Base-by-base conservation (phyloP, 1,139 yeast species). In the Yamadazyma kanchanaburiensis region DNA sequence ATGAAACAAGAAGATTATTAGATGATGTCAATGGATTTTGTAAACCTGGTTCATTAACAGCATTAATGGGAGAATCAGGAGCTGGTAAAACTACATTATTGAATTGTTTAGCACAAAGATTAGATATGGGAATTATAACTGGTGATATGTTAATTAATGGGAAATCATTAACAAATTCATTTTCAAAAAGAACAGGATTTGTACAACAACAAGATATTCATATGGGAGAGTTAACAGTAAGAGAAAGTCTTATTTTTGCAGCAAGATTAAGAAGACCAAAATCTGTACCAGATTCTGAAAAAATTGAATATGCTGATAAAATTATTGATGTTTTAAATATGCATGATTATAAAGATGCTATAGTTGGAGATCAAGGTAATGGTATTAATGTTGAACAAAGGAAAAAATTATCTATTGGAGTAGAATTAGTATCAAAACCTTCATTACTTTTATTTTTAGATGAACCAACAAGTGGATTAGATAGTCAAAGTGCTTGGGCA, bases 391-490 rank as follows among this genome's bases (percentile, higher is more conserved):
- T 84, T 40, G 94, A 85, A 57, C 94, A 84, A 59, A 74, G 95
- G 49, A 85, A 85, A 66, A 76, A 94, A 53, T 67, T 85, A 45
- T 82, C 94, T 15, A 78, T 80, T 55, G 87, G 94, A 43, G 94
- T 87, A 35, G 95, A 87, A 51, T 64, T 87, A 36, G 94, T 87
- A 25, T 95, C 95, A 15, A 86, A 83, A 53, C 95, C 96, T 4
- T 80, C 81, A 42, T 65, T 87, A 35, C 63, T 87, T 39, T 64
- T 87, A 34, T 87, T 87, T 59, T 70, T 87, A 49, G 96, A 87
- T 60, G 96, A 87, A 55, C 96, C 96, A 7, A 87, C 96, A 14
- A 86, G 95, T 5, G 96, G 96, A 51, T 68, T 87, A 43, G 95
- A 87, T 53, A 85, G 95, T 15, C 95, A 86, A 58, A 82, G 95